Evolutionary conservation across 352 stramenopile genomes (phyloP).

Genomic region (Plasmopara viticola): DNA sequence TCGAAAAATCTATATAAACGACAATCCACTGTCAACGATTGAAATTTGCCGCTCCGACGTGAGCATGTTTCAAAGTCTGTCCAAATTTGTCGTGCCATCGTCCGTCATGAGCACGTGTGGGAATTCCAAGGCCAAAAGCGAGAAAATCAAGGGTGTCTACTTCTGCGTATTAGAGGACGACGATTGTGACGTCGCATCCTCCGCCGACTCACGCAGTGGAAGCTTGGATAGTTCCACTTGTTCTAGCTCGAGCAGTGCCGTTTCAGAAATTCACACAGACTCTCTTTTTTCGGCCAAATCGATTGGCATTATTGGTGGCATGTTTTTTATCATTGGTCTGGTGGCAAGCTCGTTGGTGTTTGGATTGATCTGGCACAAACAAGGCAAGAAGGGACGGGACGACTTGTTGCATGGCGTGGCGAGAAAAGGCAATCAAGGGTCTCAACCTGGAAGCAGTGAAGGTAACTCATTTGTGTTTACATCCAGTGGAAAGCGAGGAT

Average conservation of each 20-base stretch:
- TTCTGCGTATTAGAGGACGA: constrained; percentile 35
- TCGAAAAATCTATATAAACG: constrained; percentile 31
- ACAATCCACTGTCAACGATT: constrained; percentile 40
- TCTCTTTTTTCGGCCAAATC: constrained; percentile 39
- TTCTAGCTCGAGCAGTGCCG: constrained; percentile 12
- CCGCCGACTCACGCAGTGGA: constrained; percentile 5
- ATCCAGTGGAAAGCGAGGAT: constrained; percentile 20
- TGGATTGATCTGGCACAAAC: constrained; percentile 28
- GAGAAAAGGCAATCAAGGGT: constrained; percentile 24
- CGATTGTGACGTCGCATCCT: constrained; percentile 15
- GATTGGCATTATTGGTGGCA: constrained; percentile 45
- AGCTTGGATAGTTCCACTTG: constrained; percentile 18
- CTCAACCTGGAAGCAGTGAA: constrained; percentile 26
- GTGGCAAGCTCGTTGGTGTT: constrained; percentile 36
- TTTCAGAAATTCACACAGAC: constrained; percentile 9
- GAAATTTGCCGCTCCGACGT: constrained; percentile 45
- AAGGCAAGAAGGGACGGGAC: constrained; percentile 11
- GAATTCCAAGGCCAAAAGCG: constrained; percentile 16
- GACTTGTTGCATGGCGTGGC: constrained; percentile 4
- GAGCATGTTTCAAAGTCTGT: constrained; percentile 30
- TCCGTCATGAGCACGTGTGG: constrained; percentile 27
- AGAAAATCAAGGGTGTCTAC: constrained; percentile 27
- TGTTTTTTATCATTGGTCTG: constrained; percentile 39
- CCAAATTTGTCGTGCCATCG: constrained; percentile 24
- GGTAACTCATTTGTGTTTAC: constrained; percentile 28